Conservation (phyloP, 2,329 filamentous ascomycete genomes). For the Immersiporthe knoxdaviesiana region DNA sequence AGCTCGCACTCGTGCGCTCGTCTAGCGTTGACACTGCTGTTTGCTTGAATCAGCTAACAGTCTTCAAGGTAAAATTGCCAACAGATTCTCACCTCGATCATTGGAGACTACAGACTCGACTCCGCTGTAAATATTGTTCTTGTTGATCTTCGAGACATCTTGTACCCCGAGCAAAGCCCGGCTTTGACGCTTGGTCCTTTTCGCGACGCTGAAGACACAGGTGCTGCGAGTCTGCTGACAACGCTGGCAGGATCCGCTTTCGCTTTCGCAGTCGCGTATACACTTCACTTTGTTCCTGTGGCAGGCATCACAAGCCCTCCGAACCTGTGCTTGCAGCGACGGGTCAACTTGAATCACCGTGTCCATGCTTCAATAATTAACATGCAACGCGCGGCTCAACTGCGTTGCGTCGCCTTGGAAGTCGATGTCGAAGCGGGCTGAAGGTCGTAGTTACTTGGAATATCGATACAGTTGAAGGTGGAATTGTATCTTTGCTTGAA, state of each 20-base stretch:
- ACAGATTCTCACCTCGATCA: neutral
- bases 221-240: neutral
- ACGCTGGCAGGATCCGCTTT: neutral
- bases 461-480: neutral
- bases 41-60: neutral
- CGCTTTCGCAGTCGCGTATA: neutral
- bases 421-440: too few species aligned
- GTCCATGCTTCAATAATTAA: neutral
- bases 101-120: neutral
- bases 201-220: neutral
- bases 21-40: neutral
- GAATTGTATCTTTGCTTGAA: neutral
- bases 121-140: neutral
- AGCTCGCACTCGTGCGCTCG: neutral
- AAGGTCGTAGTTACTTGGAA: neutral
- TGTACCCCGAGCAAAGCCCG: neutral
- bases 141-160: neutral
- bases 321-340: neutral
- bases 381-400: neutral
- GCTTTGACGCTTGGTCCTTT: neutral
- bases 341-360: conserved; percentile 3
- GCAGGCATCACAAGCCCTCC: neutral
- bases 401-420: neutral
- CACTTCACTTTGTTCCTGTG: conserved; percentile 3
- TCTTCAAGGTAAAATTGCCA: neutral